phyloP scores from a whole-genome alignment of 2,329 filamentous ascomycete genomes.

The Talaromyces amestolkiae region DNA sequence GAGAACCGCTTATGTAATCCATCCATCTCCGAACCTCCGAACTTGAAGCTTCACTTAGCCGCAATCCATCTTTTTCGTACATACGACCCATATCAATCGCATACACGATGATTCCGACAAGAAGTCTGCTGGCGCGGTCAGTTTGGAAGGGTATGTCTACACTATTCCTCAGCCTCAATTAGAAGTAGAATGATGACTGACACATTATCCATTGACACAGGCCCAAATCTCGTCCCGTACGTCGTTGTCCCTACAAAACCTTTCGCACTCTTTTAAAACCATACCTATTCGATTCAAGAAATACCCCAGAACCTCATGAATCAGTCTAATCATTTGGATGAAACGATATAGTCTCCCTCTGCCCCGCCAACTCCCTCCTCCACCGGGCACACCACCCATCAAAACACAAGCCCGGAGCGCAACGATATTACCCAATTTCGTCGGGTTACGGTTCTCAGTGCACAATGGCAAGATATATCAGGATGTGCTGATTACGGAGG shows the following conservation, averaged over 20 bases:
- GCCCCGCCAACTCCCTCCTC: slow-evolving; percentile 46
- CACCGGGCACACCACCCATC: slow-evolving; percentile 69
- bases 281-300: too few species aligned
- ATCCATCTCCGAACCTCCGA: neutral
- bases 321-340: too few species aligned
- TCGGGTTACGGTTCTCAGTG: slow-evolving; percentile 83
- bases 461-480: slow-evolving; percentile 88
- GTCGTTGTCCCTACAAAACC: slow-evolving; percentile 31
- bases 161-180: neutral
- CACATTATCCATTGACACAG: slow-evolving; percentile 38
- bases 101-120: slow-evolving; percentile 63
- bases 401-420: slow-evolving; percentile 83
- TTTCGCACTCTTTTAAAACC: too few species aligned
- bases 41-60: neutral
- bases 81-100: neutral
- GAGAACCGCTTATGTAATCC: slow-evolving; percentile 6
- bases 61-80: neutral
- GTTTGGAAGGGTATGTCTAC: slow-evolving; percentile 75
- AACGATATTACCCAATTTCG: slow-evolving; percentile 88
- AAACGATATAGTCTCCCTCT: slow-evolving; percentile 38
- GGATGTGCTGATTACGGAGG: slow-evolving; percentile 80
- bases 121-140: slow-evolving; percentile 68
- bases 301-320: too few species aligned
- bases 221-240: slow-evolving; percentile 70
- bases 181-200: neutral